Base-by-base conservation (phyloP, 495 filamentous ascomycete species). In the Penicillium lagena region DNA sequence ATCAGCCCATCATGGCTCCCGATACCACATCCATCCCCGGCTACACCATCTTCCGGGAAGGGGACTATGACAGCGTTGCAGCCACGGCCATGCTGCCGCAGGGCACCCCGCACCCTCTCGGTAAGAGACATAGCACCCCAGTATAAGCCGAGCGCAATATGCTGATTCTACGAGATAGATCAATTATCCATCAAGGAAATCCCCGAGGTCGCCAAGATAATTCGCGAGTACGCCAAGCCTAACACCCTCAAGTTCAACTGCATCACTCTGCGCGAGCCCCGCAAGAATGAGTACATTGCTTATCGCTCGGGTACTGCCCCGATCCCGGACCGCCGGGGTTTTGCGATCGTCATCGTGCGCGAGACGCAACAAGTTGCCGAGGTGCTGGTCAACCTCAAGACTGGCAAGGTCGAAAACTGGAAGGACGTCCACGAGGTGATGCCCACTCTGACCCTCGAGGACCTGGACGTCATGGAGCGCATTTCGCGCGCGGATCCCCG, bases 391-490 rank as follows among this genome's bases (percentile, higher is more conserved):
- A 87, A 91, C 58, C 81, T 81, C 9, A 75, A 72, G 30, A 84
- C 80, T 7, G 75, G 74, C 44, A 81, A 77, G 60, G 84, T 94
- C 39, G 67, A 81, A 17, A 70, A 72, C 22, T 94, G 86, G 85
- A 83, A 86, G 52, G 63, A 75, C 10, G 70, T 85, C 10, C 73
- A 81, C 42, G 84, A 86, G 13, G 79, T 89, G 39, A 87, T 93
- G 68, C 89, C 89, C 13, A 80, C 90, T 43, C 88, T 95, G 52
- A 91, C 87, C 9, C 86, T 95, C 73, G 88, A 94, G 58, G 89
- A 95, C 56, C 68, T 94, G 29, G 81, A 88, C 58, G 69, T 83
- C n/a, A 89, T 91, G 41, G 89, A 95, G 66, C 76, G 79, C 45
- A 64, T 88, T 31, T 76, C 79, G 30, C 76, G 89, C 45, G 77